phyloP scores from a whole-genome alignment of 2,329 filamentous ascomycete species.

The Alternaria sp. region DNA sequence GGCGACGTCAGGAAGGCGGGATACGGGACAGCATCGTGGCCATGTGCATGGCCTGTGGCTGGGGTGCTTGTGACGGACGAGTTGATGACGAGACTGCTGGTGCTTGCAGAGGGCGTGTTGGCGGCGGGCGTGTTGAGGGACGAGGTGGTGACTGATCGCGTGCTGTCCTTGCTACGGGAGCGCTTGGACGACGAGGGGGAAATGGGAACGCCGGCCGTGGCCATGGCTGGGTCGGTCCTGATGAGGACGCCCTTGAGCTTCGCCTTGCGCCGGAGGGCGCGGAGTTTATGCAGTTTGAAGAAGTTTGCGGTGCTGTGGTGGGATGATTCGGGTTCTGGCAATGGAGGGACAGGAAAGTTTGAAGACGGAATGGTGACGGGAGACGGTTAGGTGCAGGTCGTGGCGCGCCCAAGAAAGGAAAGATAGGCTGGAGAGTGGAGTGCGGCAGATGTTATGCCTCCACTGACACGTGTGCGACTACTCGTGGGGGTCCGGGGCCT shows the following conservation, averaged over 20 bases:
- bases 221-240: constrained; percentile 36
- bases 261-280: constrained; percentile 52
- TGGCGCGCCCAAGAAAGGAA: constrained; percentile 22
- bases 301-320: constrained; percentile 21
- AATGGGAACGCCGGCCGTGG: constrained; percentile 40
- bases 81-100: constrained; percentile 44
- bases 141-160: constrained; percentile 40
- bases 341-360: constrained; percentile 29
- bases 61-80: constrained; percentile 24
- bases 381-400: constrained; percentile 16
- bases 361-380: constrained; percentile 33
- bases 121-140: constrained; percentile 37
- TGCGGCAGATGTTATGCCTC: constrained; percentile 9
- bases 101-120: constrained; percentile 42
- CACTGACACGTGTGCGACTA: constrained; percentile 20
- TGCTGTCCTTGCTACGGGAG: constrained; percentile 51
- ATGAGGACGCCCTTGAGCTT: constrained; percentile 44
- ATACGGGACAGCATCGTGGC: constrained; percentile 44
- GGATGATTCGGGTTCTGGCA: constrained; percentile 21
- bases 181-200: constrained; percentile 52
- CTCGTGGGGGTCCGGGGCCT: constrained; percentile 15
- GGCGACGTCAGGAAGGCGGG: constrained; percentile 64
- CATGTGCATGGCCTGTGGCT: constrained; percentile 19
- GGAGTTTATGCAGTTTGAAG: constrained; percentile 53
- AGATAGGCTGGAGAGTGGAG: constrained; percentile 8